Conservation (phyloP, 768 basidiomycete species). For the Agrocybe praecox region DNA sequence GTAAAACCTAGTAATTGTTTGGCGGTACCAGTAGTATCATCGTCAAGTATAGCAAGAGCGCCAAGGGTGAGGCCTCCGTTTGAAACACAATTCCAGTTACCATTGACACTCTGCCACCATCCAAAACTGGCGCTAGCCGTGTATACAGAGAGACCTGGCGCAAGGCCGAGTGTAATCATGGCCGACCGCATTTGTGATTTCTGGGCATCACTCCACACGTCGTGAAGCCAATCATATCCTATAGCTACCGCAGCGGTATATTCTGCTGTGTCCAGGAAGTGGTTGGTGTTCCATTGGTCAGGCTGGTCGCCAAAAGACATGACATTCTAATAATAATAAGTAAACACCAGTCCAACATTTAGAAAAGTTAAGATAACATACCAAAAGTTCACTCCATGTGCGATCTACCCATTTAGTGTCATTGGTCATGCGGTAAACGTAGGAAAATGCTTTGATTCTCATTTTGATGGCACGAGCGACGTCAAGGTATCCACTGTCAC, state of each 20-base stretch:
- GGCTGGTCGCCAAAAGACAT: constrained; percentile 64
- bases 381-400: constrained; percentile 80
- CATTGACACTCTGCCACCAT: constrained; percentile 83
- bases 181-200: constrained; percentile 66
- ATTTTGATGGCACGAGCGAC: constrained; percentile 87
- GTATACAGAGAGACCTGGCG: constrained; percentile 60
- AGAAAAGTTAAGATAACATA: constrained; percentile 34
- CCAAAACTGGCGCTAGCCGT: constrained; percentile 44
- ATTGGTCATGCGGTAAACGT: constrained; percentile 89
- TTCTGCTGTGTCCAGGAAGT: constrained; percentile 96
- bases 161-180: constrained; percentile 80
- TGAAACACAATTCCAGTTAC: constrained; percentile 99
- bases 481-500: constrained; percentile 90
- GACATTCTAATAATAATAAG: constrained; percentile 54
- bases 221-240: constrained; percentile 96
- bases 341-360: background rate
- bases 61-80: constrained; percentile 90
- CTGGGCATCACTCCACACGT: constrained; percentile 77
- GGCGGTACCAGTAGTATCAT: constrained; percentile 78
- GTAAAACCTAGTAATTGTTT: constrained; percentile 65
- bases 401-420: constrained; percentile 92
- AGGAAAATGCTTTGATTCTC: constrained; percentile 90
- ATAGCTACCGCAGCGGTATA: constrained; percentile 87
- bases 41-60: constrained; percentile 86
- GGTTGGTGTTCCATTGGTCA: constrained; percentile 81